Percentiles rank a stretch among this genome's conserved stretches.
Evolutionary conservation across 2,329 filamentous ascomycete genomes (phyloP).

Genomic region (Exophiala mesophila): DNA sequence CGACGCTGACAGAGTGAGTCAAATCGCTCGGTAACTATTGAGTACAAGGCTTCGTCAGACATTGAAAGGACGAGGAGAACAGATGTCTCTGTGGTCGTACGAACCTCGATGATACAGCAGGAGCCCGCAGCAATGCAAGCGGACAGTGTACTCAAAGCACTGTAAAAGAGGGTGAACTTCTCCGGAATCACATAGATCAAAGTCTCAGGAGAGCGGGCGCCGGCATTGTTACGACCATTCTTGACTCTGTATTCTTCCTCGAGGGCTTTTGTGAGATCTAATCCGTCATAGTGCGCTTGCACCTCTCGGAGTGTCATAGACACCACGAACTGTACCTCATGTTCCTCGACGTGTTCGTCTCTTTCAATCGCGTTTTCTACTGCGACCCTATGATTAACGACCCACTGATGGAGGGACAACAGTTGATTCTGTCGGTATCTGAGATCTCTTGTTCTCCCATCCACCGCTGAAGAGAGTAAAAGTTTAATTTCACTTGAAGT

Average conservation of each 20-base stretch:
- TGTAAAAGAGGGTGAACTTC: constrained; percentile 30
- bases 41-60: no score
- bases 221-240: constrained; percentile 24
- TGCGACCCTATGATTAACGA: constrained; percentile 28
- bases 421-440: constrained; percentile 40
- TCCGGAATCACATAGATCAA: constrained; percentile 31
- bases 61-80: no score
- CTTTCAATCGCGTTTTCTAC: constrained; percentile 31
- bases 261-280: constrained; percentile 28
- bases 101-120: constrained; percentile 31
- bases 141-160: constrained; percentile 28
- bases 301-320: constrained; percentile 30
- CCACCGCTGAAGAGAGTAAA: constrained; percentile 32
- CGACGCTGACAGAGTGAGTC: neutral
- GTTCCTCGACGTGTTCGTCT: constrained; percentile 28
- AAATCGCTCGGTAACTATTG: constrained; percentile 15
- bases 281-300: constrained; percentile 27
- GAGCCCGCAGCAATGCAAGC: constrained; percentile 34
- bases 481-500: constrained; percentile 2
- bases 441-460: constrained; percentile 37
- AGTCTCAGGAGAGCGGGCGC: constrained; percentile 26
- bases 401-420: constrained; percentile 31
- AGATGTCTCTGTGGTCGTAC: no score
- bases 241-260: constrained; percentile 31
- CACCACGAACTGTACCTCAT: constrained; percentile 31